phyloP scores from a whole-genome alignment of 768 basidiomycete genomes.

The Leccinum rimulosum region DNA sequence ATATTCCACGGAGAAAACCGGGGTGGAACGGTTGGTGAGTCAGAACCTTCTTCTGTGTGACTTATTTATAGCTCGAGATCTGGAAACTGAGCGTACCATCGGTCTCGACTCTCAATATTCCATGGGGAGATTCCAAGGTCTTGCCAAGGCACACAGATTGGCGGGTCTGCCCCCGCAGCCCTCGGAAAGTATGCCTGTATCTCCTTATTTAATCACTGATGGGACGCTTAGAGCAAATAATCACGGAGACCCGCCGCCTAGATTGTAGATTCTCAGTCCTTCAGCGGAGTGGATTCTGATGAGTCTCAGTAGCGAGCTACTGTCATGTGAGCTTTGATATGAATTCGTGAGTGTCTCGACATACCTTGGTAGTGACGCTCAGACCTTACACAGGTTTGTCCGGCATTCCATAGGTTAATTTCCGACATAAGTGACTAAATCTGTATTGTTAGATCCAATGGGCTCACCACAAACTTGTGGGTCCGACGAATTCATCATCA shows the following conservation, averaged over 20 bases:
- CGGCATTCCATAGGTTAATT: too few relatives aligned
- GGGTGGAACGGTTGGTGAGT: too few relatives aligned
- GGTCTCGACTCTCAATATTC: background rate
- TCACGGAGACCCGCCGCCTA: rapidly evolving
- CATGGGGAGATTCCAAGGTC: background rate
- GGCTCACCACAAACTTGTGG: too few relatives aligned
- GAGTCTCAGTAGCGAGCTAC: background rate
- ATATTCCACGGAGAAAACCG: background rate
- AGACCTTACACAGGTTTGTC: too few relatives aligned
- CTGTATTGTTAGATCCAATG: too few relatives aligned
- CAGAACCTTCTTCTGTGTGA: background rate
- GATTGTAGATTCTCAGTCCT: background rate
- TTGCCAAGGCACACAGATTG: background rate
- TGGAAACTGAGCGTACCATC: background rate
- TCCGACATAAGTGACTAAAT: too few relatives aligned
- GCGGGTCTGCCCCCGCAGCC: background rate
- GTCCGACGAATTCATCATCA: too few relatives aligned
- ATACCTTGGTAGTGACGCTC: background rate
- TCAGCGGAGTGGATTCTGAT: background rate
- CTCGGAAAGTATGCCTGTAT: background rate
- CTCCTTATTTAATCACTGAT: background rate
- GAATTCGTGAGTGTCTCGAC: background rate
- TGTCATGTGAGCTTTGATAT: background rate
- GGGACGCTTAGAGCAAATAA: background rate
- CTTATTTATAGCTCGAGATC: background rate